phyloP scores from a whole-genome alignment of 495 filamentous ascomycete genomes.

The Corynascus novoguineensis region DNA sequence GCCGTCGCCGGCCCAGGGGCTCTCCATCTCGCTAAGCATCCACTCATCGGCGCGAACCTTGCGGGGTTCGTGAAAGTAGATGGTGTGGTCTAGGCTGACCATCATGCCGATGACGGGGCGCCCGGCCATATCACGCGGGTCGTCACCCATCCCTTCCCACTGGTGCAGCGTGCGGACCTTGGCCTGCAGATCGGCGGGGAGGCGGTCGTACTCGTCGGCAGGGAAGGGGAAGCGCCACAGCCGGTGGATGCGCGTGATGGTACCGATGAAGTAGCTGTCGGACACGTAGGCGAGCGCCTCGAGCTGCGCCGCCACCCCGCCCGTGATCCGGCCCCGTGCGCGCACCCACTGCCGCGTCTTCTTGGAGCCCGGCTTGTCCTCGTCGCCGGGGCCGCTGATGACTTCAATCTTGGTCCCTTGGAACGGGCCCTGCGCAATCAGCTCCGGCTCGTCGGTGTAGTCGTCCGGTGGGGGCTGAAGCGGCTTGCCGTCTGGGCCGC shows the following conservation, averaged over 20 bases:
- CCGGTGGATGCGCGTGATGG: slow-evolving; percentile 69
- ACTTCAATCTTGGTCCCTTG: slow-evolving; percentile 51
- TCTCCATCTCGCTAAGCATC: slow-evolving; percentile 88
- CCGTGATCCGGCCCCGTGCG: slow-evolving; percentile 67
- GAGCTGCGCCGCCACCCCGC: slow-evolving; percentile 73
- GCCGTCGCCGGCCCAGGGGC: slow-evolving; percentile 89
- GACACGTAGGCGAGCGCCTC: slow-evolving; percentile 87
- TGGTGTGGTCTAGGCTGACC: slow-evolving; percentile 88
- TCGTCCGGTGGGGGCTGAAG: slow-evolving; percentile 34
- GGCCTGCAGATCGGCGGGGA: slow-evolving; percentile 26
- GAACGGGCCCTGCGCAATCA: slow-evolving; percentile 39
- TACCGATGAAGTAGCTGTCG: slow-evolving; percentile 88
- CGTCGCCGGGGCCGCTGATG: slow-evolving; percentile 29
- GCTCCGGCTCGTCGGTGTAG: slow-evolving; percentile 34
- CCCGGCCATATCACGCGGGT: slow-evolving; percentile 34
- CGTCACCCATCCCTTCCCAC: slow-evolving; percentile 37
- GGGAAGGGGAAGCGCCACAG: slow-evolving; percentile 55
- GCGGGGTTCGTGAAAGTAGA: slow-evolving; percentile 86
- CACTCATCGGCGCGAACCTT: slow-evolving; percentile 84
- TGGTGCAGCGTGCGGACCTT: slow-evolving; percentile 35
- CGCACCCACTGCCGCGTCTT: slow-evolving; percentile 73
- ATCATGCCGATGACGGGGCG: slow-evolving; percentile 78
- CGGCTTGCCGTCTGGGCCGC: slow-evolving; percentile 24
- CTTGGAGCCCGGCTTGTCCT: slow-evolving; percentile 53
- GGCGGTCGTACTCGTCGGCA: slow-evolving; percentile 31